These are phyloP conservation scores for Cercospora sp. DNA, from an alignment of 2,329 filamentous ascomycete species.

Conservation along the genomic window DNA sequence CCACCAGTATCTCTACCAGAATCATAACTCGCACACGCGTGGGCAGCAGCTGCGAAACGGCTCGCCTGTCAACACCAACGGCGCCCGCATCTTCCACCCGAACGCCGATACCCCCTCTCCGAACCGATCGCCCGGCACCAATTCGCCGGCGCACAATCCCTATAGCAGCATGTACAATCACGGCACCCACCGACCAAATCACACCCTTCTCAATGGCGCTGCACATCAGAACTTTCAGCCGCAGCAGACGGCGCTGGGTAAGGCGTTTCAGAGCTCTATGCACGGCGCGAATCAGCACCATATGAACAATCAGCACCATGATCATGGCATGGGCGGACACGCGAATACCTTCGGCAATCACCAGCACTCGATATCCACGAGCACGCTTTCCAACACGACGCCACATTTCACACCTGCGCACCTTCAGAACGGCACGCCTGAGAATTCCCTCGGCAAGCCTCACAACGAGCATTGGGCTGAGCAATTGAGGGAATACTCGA, in stretches of 20 bases:
- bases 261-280: constrained; percentile 66
- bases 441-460: constrained; percentile 54
- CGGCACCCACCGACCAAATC: constrained; percentile 65
- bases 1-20: constrained; percentile 57
- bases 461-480: constrained; percentile 78
- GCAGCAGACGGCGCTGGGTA: constrained; percentile 61
- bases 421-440: constrained; percentile 61
- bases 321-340: constrained; percentile 55
- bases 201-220: constrained; percentile 72
- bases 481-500: constrained; percentile 63
- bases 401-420: constrained; percentile 62
- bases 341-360: constrained; percentile 60
- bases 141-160: constrained; percentile 59
- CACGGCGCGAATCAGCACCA: constrained; percentile 46
- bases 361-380: constrained; percentile 60
- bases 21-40: constrained; percentile 50
- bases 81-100: constrained; percentile 46
- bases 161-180: constrained; percentile 75
- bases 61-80: constrained; percentile 46
- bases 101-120: constrained; percentile 57
- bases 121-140: constrained; percentile 57
- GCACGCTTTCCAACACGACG: constrained; percentile 64
- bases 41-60: constrained; percentile 49
- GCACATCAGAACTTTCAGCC: constrained; percentile 56
- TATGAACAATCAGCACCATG: constrained; percentile 47